Base-by-base conservation (phyloP, 169 alveolate genomes). In the Eimeria zaria region DNA sequence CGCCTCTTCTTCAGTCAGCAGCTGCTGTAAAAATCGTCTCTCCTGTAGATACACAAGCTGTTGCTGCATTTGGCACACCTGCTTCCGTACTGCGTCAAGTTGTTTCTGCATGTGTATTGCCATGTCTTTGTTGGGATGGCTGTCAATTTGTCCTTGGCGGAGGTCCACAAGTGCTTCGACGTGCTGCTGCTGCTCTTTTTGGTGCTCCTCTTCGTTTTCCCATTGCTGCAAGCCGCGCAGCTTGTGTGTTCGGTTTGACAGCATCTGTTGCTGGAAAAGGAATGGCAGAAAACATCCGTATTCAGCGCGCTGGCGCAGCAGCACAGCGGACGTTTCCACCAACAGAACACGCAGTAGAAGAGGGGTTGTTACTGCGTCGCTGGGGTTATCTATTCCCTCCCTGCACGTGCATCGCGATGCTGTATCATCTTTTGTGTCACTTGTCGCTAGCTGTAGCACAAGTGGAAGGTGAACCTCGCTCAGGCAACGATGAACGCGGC, bases 241-340 rank as follows among this genome's bases (percentile, higher is more conserved):
- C 93, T 85, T 85, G 30, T 27, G 62, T 18, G 80, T 30, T 85
- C 80, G 76, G 41, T 85, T 85, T 60, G 93, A 60, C 27, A 33
- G 93, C 80, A 85, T 55, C 81, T 85, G 93, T 18, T 85, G 93
- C 93, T 85, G 93, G 62, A 85, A 85, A 46, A 85, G 93, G 30
- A 85, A 85, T 9, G 93, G 93, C 81, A 85, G 48, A 46, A 85
- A 85, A 30, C 93, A 85, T 2, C 80, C 60, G 41, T 85, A 62
- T 33, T 85, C 93, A 30, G 93, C 93, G 18, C 93, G 76, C 64
- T 39, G 81, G 64, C 81, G 93, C 62, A 85, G 80, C 93, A 85
- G 80, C 81, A 60, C 48, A 24, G 93, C 93, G 0, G 80, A 85
- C 20, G 93, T 81, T 55, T 85, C 93, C 60, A 60, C 93, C 44